Evolutionary conservation across 1,284 basidiomycete genomes (phyloP), one percentile per base, ranked within the genome.

Genomic region (Earliella scabrosa): DNA sequence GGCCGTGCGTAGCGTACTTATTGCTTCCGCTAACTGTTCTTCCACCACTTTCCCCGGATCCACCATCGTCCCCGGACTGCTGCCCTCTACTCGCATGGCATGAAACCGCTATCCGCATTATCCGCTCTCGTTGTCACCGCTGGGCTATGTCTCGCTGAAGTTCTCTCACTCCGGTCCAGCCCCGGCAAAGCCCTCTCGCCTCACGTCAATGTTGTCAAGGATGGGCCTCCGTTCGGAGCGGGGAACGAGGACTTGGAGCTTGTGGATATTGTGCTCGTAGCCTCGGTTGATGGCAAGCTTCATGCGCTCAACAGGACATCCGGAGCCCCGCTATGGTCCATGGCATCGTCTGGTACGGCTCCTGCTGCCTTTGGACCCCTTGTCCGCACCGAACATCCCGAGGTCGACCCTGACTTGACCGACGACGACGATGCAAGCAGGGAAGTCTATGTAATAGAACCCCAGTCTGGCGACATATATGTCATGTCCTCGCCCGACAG

Each of bases 391-490:
- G 74, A 79, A 39, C 88, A 90, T 64, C 68, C 79, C 9, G 73
- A 82, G 40, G 69, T 76, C 45, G 82, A 87, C 68, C 77, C 78
- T 9, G 84, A 87, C 58, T 63, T 81, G 5, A 75, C 73, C 1
- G 77, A 77, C 59, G 83, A 85, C 50, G 84, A 86, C 59, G 75
- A 79, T 41, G 71, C 76, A 0, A 74, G 78, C 35, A 82, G 85
- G 54, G 93, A 95, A 68, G 80, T 90, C 46, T 97, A 95, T 74
- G 86, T 96, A 55, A 91, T 97, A 50, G 95, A 97, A 69, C 95
- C 94, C 0, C 90, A 94, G 75, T 86, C 88, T 1, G 95, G 94
- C 7, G 88, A 93, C 66, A 92, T 97, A 65, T 97, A 93, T 72
- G 82, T 95, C 50, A 83, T 92, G 72, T 75, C 85, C 3, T 82